phyloP scores from a whole-genome alignment of 768 basidiomycete species.

The Suillus luteus region DNA sequence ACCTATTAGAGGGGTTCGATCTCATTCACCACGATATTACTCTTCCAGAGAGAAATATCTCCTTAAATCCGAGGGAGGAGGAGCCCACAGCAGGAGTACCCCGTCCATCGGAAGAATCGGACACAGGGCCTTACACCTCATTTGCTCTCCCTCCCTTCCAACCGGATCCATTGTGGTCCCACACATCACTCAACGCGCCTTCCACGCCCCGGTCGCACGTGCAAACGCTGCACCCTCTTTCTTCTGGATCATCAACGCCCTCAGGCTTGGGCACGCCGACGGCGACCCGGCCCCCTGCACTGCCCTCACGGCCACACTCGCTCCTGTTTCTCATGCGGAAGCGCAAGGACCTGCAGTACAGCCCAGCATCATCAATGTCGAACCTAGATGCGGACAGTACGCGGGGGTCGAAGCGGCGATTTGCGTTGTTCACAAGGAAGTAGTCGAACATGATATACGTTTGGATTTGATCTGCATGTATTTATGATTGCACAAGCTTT shows the following conservation, averaged over 20 bases:
- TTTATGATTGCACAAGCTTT: conserved; percentile 13
- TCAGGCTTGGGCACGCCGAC: conserved; percentile 35
- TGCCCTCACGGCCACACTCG: conserved; percentile 30
- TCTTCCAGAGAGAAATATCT: conserved; percentile 35
- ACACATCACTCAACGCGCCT: conserved; percentile 21
- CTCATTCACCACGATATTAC: conserved; percentile 35
- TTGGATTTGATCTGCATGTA: conserved; percentile 18
- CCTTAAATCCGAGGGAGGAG: conserved; percentile 33
- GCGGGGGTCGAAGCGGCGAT: conserved; percentile 27
- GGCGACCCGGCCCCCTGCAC: conserved; percentile 24
- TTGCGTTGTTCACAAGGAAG: conserved; percentile 34
- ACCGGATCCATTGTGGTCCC: conserved; percentile 24
- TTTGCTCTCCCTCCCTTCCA: conserved; percentile 32
- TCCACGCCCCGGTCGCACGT: conserved; percentile 26
- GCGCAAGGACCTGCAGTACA: conserved; percentile 22
- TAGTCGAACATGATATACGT: conserved; percentile 17
- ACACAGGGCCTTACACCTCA: conserved; percentile 35
- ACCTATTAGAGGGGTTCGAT: conserved; percentile 47
- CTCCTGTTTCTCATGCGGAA: conserved; percentile 36
- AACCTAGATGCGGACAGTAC: conserved; percentile 21
- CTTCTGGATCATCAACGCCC: conserved; percentile 32
- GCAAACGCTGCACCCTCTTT: conserved; percentile 31
- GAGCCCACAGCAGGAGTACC: conserved; percentile 28
- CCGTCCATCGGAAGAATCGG: conserved; percentile 36
- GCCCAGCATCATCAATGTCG: conserved; percentile 28